Conservation (phyloP, 768 basidiomycete genomes). For the Lentinula lateritia region DNA sequence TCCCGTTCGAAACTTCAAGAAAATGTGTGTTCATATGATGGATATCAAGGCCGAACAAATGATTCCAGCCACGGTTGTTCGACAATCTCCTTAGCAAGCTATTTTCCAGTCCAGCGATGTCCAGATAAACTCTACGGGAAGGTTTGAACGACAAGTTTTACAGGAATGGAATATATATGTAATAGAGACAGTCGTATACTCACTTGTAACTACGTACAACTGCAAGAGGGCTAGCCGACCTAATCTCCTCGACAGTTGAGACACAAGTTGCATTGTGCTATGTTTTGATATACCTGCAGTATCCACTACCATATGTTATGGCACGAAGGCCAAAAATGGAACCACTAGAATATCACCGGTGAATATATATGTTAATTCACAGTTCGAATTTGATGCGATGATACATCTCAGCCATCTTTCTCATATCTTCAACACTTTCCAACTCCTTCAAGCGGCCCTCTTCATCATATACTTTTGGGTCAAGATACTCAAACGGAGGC, state of each 20-base stretch:
- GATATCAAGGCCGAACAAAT: too few relatives aligned
- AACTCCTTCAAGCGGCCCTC: constrained; percentile 25
- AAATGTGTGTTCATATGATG: too few relatives aligned
- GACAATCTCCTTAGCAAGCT: constrained; percentile 42
- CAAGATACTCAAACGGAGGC: constrained; percentile 32
- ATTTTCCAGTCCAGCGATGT: constrained; percentile 53
- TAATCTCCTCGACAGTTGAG: too few relatives aligned
- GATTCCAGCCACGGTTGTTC: constrained; percentile 48
- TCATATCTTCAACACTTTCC: constrained; percentile 30
- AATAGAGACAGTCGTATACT: background rate
- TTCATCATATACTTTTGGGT: constrained; percentile 25
- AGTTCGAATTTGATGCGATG: constrained; percentile 30
- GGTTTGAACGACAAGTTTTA: background rate
- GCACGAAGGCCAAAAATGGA: too few relatives aligned
- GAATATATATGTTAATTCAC: background rate
- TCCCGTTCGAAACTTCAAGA: too few relatives aligned
- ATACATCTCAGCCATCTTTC: constrained; percentile 30
- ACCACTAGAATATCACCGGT: background rate
- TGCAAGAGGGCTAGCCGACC: too few relatives aligned
- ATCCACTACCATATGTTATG: too few relatives aligned
- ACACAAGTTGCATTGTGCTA: too few relatives aligned
- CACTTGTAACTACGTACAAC: constrained; percentile 32
- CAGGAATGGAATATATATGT: background rate
- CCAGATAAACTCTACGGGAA: constrained; percentile 49
- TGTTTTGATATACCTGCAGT: too few relatives aligned